Percentiles rank a stretch among this genome's conserved stretches.
phyloP scores from a whole-genome alignment of 1,284 basidiomycete genomes.

The Xanthoconium separans region DNA sequence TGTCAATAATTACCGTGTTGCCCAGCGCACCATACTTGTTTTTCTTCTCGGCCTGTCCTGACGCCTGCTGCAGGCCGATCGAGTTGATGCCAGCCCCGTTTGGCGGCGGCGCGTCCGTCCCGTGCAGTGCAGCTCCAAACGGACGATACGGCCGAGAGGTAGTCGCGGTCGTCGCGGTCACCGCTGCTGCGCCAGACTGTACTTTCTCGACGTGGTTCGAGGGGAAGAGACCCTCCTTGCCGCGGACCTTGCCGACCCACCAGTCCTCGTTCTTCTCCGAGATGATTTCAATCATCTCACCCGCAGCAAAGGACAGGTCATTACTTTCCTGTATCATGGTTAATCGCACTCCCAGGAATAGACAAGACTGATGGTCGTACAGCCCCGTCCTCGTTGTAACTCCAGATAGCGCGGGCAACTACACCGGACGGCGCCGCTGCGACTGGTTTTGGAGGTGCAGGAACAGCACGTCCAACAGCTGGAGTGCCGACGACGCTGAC shows the following conservation, averaged over 20 bases:
- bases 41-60: slow-evolving; percentile 50
- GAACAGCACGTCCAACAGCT: slow-evolving; percentile 14
- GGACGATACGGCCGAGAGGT: slow-evolving; percentile 35
- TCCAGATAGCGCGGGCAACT: slow-evolving; percentile 59
- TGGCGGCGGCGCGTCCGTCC: slow-evolving; percentile 37
- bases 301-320: slow-evolving; percentile 34
- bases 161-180: neutral
- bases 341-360: neutral
- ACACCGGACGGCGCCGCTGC: slow-evolving; percentile 26
- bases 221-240: slow-evolving; percentile 63
- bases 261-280: slow-evolving; percentile 40
- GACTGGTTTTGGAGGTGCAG: slow-evolving; percentile 19
- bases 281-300: slow-evolving; percentile 37
- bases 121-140: slow-evolving; percentile 41
- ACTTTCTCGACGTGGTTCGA: slow-evolving; percentile 60
- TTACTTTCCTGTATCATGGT: slow-evolving; percentile 47
- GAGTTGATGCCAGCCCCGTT: slow-evolving; percentile 32
- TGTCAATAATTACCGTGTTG: slow-evolving; percentile 43
- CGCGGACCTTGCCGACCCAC: slow-evolving; percentile 45
- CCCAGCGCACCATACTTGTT: slow-evolving; percentile 56
- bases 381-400: slow-evolving; percentile 59
- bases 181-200: slow-evolving; percentile 16
- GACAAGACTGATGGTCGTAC: slow-evolving; percentile 34
- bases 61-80: slow-evolving; percentile 38
- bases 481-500: slow-evolving; percentile 10